Evolutionary conservation across 345 rosid genomes (phyloP), one percentile per base, ranked within the genome.

Genomic region (Crucihimalaya himalaica): DNA sequence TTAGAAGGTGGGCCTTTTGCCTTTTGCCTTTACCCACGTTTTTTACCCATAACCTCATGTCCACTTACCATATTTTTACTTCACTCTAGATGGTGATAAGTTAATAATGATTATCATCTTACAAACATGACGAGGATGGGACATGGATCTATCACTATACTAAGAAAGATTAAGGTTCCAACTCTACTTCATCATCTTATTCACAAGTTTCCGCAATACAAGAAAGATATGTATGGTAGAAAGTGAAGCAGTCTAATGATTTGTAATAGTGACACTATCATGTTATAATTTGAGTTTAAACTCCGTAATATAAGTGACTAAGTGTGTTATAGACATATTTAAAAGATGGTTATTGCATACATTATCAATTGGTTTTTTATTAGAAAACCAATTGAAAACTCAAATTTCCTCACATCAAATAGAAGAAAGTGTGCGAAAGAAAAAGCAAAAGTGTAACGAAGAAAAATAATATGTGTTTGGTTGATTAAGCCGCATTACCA

Each of bases 11-110:
- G 76, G 18, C 61, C 64, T 46, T 74, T 75, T 61, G 40, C 31
- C 61, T 75, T 75, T 55, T 56, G 52, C 80, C 75, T 70, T 76
- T 76, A 50, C 74, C 75, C 71, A 76, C 59, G 60, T 35, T 77
- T 71, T 56, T 57, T 29, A 70, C 80, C 80, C 80, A 77, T 71
- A 77, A 56, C 63, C 18, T 71, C 42, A 63, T 77, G 80, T 71
- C 62, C 59, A 63, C 54, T 70, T 34, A 45, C 62, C 50, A 52
- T 34, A 4, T n/a, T 70, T 76, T 70, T 34, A 46, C 54, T 70
- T 63, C 55, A 42, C 29, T 75, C 31, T 9, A 32, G 9, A 9
- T 52, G 32, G 34, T 68, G 53, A 53, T 23, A 61, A 61, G 51
- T 46, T 61, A 29, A 32, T 40, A 52, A 16, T 68, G 19, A 27